Percentiles rank a stretch among this genome's conserved stretches.
phyloP scores from a whole-genome alignment of 208 protist genomes.

The Crithidia expoeki region DNA sequence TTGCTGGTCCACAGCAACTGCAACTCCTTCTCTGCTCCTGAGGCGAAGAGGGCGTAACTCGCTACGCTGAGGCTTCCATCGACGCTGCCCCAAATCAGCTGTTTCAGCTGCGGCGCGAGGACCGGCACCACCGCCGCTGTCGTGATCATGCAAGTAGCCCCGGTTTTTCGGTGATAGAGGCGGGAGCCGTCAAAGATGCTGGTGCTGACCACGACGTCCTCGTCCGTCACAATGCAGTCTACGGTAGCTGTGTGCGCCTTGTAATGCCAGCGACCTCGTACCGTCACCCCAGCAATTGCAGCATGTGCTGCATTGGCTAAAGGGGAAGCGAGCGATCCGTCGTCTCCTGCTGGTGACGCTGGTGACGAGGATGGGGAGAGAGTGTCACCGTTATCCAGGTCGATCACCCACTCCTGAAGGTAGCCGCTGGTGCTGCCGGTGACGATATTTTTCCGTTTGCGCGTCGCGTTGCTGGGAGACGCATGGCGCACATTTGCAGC shows the following conservation, averaged over 20 bases:
- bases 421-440: conserved; percentile 68
- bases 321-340: background rate
- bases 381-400: conserved; percentile 8
- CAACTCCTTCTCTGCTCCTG: conserved; percentile 28
- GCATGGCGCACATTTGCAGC: background rate
- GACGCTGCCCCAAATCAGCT: conserved; percentile 58
- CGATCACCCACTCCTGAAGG: conserved; percentile 51
- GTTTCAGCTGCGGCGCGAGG: conserved; percentile 60
- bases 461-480: background rate
- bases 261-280: conserved; percentile 51
- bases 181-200: conserved; percentile 65
- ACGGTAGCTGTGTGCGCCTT: conserved; percentile 65
- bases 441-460: conserved; percentile 27
- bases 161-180: conserved; percentile 43
- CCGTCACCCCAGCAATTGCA: background rate
- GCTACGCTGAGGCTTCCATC: conserved; percentile 57
- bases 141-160: conserved; percentile 35
- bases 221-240: conserved; percentile 58
- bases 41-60: conserved; percentile 67
- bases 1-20: conserved; percentile 26
- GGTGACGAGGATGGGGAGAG: background rate
- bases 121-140: conserved; percentile 30
- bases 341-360: background rate
- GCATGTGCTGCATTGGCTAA: background rate
- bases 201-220: conserved; percentile 57